A percentile compares a stretch with the other conserved stretches of the same genome.
These are phyloP conservation scores for Eucalyptus tenuipes DNA, from an alignment of 345 rosid genomes.

Conservation along the genomic window DNA sequence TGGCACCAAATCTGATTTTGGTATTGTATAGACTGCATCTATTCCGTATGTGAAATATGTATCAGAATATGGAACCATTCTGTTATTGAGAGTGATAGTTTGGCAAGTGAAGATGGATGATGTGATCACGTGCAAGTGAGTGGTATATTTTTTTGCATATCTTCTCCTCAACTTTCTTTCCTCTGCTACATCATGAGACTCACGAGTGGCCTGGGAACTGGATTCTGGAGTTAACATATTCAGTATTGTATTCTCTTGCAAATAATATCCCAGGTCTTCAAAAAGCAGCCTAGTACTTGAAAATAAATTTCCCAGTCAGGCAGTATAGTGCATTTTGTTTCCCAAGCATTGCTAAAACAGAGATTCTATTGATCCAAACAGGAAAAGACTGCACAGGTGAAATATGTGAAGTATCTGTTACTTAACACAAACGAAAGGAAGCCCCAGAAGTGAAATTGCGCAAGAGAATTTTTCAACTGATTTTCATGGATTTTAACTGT, in stretches of 20 bases:
- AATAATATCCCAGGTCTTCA: background rate
- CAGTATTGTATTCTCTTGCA: background rate
- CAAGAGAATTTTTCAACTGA: background rate
- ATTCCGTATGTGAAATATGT: background rate
- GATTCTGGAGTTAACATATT: background rate
- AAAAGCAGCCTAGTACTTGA: background rate
- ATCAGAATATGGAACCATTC: background rate
- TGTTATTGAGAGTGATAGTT: background rate
- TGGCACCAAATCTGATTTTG: background rate
- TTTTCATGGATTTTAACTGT: background rate
- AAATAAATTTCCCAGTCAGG: background rate
- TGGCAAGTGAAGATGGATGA: background rate
- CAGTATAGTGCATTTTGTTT: background rate
- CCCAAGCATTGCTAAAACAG: background rate
- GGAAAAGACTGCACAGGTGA: background rate
- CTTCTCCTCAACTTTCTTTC: background rate
- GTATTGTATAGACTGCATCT: background rate
- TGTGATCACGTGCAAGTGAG: background rate
- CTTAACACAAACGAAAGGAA: background rate
- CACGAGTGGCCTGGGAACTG: background rate
- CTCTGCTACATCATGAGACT: background rate
- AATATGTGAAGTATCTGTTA: background rate
- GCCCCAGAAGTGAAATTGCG: background rate
- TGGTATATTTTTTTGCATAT: background rate
- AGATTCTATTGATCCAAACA: background rate